phyloP scores from a whole-genome alignment of 2,329 filamentous ascomycete species.

The Neofusicoccum cordaticola region DNA sequence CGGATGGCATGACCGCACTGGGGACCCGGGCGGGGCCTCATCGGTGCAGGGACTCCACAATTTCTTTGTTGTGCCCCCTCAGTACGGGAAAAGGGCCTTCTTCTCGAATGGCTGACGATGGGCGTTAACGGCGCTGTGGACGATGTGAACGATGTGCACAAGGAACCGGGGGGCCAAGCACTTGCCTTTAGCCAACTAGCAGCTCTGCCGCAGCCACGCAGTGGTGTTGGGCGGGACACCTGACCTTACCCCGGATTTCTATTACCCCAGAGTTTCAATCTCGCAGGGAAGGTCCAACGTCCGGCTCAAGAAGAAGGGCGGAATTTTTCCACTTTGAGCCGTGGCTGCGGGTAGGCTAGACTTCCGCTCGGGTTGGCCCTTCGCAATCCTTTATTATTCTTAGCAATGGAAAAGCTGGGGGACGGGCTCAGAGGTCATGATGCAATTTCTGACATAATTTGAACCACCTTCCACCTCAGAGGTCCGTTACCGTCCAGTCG shows the following conservation, averaged over 20 bases:
- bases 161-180: neutral
- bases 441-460: constrained; percentile 14
- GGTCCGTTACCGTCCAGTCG: neutral
- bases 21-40: neutral
- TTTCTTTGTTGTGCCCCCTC: neutral
- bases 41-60: neutral
- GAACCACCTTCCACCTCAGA: constrained; percentile 1
- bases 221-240: neutral
- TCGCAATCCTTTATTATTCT: neutral
- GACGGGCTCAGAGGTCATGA: neutral
- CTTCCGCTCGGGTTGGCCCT: neutral
- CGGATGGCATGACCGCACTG: neutral
- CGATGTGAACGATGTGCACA: constrained; percentile 6
- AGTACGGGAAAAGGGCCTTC: neutral
- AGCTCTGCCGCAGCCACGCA: neutral
- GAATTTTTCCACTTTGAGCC: neutral
- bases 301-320: neutral
- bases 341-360: neutral
- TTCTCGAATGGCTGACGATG: constrained; percentile 1
- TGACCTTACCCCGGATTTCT: constrained; percentile 15
- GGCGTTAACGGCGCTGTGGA: constrained; percentile 2
- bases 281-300: neutral
- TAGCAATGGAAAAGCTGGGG: neutral
- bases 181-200: neutral
- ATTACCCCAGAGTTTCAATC: constrained; percentile 12